phyloP scores from a whole-genome alignment of 108 stramenopile genomes.

The Craspedostauros australis region DNA sequence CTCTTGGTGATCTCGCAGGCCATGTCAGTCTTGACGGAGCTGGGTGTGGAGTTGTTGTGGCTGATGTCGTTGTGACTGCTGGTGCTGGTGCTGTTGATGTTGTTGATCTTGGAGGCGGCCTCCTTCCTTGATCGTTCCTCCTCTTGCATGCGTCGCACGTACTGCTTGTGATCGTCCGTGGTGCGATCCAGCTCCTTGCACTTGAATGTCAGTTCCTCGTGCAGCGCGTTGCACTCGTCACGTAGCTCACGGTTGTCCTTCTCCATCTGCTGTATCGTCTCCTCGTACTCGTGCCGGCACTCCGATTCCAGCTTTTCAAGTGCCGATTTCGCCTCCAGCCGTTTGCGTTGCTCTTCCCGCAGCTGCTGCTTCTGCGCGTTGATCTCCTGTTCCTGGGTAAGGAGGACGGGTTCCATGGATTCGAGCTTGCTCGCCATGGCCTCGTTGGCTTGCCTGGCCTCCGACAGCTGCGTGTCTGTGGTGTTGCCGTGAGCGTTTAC shows the following conservation, averaged over 20 bases:
- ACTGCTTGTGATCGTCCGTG: too few relatives aligned
- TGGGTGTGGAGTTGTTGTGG: too few relatives aligned
- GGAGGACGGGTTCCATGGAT: conserved; percentile 39
- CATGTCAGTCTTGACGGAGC: too few relatives aligned
- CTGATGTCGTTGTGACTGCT: too few relatives aligned
- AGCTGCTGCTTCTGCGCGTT: conserved; percentile 28
- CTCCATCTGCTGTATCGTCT: not conserved
- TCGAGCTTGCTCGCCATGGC: conserved; percentile 44
- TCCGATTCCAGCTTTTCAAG: conserved; percentile 20
- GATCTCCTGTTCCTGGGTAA: conserved; percentile 41
- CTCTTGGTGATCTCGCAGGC: conserved; percentile 1
- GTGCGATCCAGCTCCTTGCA: too few relatives aligned
- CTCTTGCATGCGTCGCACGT: too few relatives aligned
- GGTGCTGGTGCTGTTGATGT: too few relatives aligned
- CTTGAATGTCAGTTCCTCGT: conserved; percentile 35
- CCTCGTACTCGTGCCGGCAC: not conserved
- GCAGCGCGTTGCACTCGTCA: conserved; percentile 40
- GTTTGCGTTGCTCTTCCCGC: conserved; percentile 41
- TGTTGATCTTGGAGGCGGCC: too few relatives aligned
- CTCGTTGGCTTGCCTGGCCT: conserved; percentile 43
- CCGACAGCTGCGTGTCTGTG: conserved; percentile 41
- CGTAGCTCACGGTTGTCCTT: conserved; percentile 30
- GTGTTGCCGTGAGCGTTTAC: too few relatives aligned
- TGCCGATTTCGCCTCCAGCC: conserved; percentile 38
- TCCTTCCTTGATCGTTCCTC: too few relatives aligned